These are phyloP conservation scores for Quercus robur DNA, from an alignment of 306 rosid species.

Conservation along the genomic window DNA sequence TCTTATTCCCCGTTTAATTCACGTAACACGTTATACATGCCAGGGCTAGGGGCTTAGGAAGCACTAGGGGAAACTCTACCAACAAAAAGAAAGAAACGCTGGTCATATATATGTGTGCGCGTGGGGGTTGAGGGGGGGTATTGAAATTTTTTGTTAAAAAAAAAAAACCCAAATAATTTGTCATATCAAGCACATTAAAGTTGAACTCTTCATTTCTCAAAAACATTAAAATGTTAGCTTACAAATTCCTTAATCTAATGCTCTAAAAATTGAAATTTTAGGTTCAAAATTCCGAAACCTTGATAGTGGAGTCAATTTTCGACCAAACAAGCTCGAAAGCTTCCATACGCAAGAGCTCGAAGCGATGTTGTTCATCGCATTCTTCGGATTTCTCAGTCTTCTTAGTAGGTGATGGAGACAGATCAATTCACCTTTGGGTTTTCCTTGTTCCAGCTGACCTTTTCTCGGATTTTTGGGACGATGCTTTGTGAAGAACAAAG, in stretches of 20 bases:
- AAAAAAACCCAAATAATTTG: neutral
- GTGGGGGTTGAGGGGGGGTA: no score
- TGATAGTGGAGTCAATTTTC: constrained; percentile 63
- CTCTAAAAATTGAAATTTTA: no score
- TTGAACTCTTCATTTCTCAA: neutral
- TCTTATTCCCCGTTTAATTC: no score
- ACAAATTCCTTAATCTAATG: neutral
- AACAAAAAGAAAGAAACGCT: no score
- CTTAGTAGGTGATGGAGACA: constrained; percentile 35
- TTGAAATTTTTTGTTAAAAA: no score
- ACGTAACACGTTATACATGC: no score
- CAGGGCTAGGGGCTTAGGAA: no score
- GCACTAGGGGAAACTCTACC: no score
- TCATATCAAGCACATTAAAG: neutral
- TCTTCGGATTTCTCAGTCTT: constrained; percentile 35
- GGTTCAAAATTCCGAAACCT: constrained; percentile 29
- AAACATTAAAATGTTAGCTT: no score
- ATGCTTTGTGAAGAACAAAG: constrained; percentile 73
- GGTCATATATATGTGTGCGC: no score
- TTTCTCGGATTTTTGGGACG: constrained; percentile 41
- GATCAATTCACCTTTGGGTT: constrained; percentile 47
- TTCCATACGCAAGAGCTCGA: constrained; percentile 40
- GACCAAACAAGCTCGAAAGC: constrained; percentile 67
- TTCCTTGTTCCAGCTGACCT: constrained; percentile 30
- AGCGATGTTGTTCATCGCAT: constrained; percentile 18